Percentiles rank a stretch among this genome's conserved stretches.
phyloP scores from a whole-genome alignment of 2,329 filamentous ascomycete species.

The Teratosphaeria nubilosa region DNA sequence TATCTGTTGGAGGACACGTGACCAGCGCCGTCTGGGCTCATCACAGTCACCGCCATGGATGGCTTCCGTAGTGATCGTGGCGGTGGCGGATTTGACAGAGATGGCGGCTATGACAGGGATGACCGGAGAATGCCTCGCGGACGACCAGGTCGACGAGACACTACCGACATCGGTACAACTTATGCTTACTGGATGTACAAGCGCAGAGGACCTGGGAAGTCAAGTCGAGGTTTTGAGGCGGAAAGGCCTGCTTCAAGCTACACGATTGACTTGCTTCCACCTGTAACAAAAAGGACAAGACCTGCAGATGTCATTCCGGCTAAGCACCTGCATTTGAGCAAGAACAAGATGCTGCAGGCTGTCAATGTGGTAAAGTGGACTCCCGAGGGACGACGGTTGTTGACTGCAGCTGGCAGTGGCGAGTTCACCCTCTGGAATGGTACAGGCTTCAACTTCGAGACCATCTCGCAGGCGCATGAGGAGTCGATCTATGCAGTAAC shows the following conservation, averaged over 20 bases:
- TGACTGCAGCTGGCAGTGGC: conserved; percentile 91
- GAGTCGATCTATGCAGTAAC: conserved; percentile 69
- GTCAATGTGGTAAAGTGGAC: conserved; percentile 98
- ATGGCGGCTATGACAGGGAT: conserved; percentile 10
- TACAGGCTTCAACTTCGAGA: conserved; percentile 98
- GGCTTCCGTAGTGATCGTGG: conserved; percentile 7
- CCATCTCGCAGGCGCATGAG: conserved; percentile 96
- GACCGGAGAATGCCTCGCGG: conserved; percentile 4
- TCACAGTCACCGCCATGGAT: conserved; percentile 1
- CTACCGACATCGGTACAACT: conserved; percentile 27
- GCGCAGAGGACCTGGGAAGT: conserved; percentile 63
- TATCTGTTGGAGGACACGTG: background rate
- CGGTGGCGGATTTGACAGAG: background rate
- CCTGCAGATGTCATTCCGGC: conserved; percentile 82
- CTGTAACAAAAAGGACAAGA: conserved; percentile 60
- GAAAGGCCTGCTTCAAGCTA: conserved; percentile 85
- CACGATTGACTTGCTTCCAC: conserved; percentile 84
- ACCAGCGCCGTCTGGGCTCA: background rate
- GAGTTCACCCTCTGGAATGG: conserved; percentile 99
- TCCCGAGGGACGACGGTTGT: conserved; percentile 78
- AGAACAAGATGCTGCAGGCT: conserved; percentile 96
- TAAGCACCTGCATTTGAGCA: conserved; percentile 93
- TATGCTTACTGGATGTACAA: conserved; percentile 72
- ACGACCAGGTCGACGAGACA: conserved; percentile 15
- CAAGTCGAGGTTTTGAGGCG: conserved; percentile 59